These are phyloP conservation scores for Fomitopsis pinicola DNA, from an alignment of 1,284 basidiomycete genomes.

Conservation along the genomic window DNA sequence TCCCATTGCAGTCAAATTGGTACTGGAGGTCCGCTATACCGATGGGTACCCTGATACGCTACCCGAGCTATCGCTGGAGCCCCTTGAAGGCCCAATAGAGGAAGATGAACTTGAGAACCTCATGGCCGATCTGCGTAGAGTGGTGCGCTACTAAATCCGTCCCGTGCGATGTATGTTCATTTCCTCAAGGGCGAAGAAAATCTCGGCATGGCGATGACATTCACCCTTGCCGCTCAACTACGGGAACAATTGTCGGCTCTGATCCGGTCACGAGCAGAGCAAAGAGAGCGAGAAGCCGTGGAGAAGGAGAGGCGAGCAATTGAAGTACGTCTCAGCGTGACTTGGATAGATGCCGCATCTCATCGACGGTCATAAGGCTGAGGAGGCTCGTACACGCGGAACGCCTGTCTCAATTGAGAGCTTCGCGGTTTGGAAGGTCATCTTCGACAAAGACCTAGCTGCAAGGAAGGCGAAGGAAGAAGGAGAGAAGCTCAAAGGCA, in stretches of 20 bases:
- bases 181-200: conserved; percentile 73
- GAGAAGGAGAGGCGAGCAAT: conserved; percentile 71
- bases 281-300: conserved; percentile 55
- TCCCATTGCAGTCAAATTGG: conserved; percentile 65
- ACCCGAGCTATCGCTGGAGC: conserved; percentile 70
- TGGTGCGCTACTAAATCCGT: conserved; percentile 39
- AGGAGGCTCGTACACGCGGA: conserved; percentile 85
- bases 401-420: conserved; percentile 84
- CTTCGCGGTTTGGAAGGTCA: conserved; percentile 79
- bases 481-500: conserved; percentile 74
- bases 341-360: background rate
- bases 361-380: conserved; percentile 49
- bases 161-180: background rate
- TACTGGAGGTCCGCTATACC: conserved; percentile 68
- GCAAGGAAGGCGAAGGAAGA: conserved; percentile 65
- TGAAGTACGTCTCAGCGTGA: conserved; percentile 48
- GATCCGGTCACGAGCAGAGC: conserved; percentile 56
- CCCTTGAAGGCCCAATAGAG: conserved; percentile 66
- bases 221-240: conserved; percentile 86
- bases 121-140: conserved; percentile 53
- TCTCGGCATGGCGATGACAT: conserved; percentile 97
- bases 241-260: conserved; percentile 74
- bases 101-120: conserved; percentile 54
- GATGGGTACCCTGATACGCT: conserved; percentile 72
- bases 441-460: conserved; percentile 70